Percentiles rank a stretch among this genome's conserved stretches.
Evolutionary conservation across 257 asterid genomes (phyloP).

Genomic region (Euphrasia confusa): DNA sequence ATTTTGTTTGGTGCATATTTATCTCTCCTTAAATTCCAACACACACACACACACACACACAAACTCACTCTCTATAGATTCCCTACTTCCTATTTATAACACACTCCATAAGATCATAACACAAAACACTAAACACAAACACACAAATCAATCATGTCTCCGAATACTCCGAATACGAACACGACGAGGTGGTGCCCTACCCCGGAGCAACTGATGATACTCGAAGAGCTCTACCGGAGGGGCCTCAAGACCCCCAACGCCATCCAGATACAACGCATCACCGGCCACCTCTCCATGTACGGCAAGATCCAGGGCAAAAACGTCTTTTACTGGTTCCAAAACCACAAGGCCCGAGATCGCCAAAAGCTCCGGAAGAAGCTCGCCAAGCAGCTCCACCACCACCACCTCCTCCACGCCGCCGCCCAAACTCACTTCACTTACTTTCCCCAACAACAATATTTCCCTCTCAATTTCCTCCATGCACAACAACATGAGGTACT

Average conservation of each 20-base stretch:
- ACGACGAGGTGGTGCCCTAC: slow-evolving; percentile 77
- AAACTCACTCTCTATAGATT: background rate
- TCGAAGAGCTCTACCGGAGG: slow-evolving; percentile 64
- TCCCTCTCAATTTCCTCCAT: slow-evolving; percentile 18
- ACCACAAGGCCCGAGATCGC: slow-evolving; percentile 81
- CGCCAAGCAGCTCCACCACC: slow-evolving; percentile 34
- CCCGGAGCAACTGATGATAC: slow-evolving; percentile 71
- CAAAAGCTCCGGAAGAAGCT: slow-evolving; percentile 66
- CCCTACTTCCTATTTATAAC: slow-evolving; percentile 35
- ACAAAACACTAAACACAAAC: background rate
- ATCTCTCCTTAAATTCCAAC: background rate
- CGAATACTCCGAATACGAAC: slow-evolving; percentile 30
- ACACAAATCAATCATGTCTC: background rate
- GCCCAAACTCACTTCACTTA: background rate
- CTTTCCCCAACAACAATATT: background rate
- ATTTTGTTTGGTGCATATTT: slow-evolving; percentile 24
- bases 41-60: no score
- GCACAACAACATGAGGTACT: slow-evolving; percentile 30
- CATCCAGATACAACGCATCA: slow-evolving; percentile 62
- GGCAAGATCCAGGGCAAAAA: slow-evolving; percentile 77
- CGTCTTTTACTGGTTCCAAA: slow-evolving; percentile 88
- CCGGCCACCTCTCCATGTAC: slow-evolving; percentile 57
- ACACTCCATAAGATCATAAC: background rate
- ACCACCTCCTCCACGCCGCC: slow-evolving; percentile 21
- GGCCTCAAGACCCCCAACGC: slow-evolving; percentile 68